phyloP scores from a whole-genome alignment of 2,329 filamentous ascomycete species.

The Alternaria incomplexa region DNA sequence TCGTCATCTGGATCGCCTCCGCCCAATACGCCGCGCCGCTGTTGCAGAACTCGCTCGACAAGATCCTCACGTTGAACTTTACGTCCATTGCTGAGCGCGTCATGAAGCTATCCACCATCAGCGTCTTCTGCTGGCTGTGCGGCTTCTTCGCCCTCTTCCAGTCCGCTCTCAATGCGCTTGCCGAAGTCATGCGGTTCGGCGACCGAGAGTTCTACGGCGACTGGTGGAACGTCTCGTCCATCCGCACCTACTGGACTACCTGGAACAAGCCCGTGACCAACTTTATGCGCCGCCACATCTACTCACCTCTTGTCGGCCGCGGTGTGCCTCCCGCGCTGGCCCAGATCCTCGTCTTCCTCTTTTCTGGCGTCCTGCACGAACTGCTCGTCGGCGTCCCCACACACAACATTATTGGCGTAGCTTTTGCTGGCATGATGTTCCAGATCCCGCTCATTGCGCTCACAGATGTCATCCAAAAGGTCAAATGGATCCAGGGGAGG shows the following conservation, averaged over 20 bases:
- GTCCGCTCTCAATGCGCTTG: constrained; percentile 86
- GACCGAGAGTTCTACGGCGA: constrained; percentile 95
- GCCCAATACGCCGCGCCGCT: constrained; percentile 94
- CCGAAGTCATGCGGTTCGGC: constrained; percentile 87
- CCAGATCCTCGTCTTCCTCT: constrained; percentile 81
- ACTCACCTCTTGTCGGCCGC: constrained; percentile 82
- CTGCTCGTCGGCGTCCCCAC: constrained; percentile 92
- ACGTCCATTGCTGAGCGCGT: constrained; percentile 84
- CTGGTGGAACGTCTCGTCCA: constrained; percentile 88
- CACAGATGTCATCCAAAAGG: constrained; percentile 80
- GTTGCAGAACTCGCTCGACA: constrained; percentile 85
- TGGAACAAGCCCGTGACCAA: constrained; percentile 99
- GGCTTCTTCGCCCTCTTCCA: constrained; percentile 98
- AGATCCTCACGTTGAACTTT: constrained; percentile 80
- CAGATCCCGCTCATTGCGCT: constrained; percentile 87
- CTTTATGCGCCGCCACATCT: constrained; percentile 95
- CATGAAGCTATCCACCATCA: constrained; percentile 95
- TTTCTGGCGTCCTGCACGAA: constrained; percentile 90
- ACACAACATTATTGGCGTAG: constrained; percentile 90
- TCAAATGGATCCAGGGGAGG: constrained; percentile 75
- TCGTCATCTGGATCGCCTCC: constrained; percentile 94
- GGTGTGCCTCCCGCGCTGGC: constrained; percentile 76
- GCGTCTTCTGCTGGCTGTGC: constrained; percentile 93
- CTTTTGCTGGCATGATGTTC: constrained; percentile 91
- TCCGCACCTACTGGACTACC: constrained; percentile 89